phyloP scores from a whole-genome alignment of 441 rosid genomes.

The Macaranga tanarius region DNA sequence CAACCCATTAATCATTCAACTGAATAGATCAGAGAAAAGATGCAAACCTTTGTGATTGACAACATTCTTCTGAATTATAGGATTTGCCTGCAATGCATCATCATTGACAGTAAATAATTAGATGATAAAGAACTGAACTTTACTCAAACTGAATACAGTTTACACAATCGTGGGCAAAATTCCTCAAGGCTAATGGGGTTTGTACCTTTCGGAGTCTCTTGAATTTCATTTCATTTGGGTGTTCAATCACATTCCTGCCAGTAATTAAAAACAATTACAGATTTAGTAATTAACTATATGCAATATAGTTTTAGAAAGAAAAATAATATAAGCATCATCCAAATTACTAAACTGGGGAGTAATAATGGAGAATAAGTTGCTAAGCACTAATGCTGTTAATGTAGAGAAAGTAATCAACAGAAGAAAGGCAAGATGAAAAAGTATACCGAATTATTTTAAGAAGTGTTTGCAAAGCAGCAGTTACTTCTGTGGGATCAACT shows the following conservation, averaged over 20 bases:
- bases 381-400: background rate
- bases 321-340: background rate
- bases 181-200: background rate
- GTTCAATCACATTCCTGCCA: constrained; percentile 75
- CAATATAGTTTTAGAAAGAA: background rate
- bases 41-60: constrained; percentile 57
- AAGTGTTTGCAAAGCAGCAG: constrained; percentile 56
- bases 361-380: background rate
- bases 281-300: background rate
- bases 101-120: constrained; percentile 9
- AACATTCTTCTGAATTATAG: constrained; percentile 60
- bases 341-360: background rate
- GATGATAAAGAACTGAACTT: background rate
- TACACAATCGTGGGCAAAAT: background rate
- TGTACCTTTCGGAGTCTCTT: constrained; percentile 88
- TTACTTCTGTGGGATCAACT: constrained; percentile 46
- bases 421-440: constrained; percentile 13
- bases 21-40: constrained; percentile 6
- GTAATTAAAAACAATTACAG: constrained; percentile 10
- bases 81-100: constrained; percentile 69
- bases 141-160: constrained; percentile 11
- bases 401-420: background rate
- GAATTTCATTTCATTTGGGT: constrained; percentile 71
- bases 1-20: background rate
- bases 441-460: constrained; percentile 70